phyloP scores from a whole-genome alignment of 106 monocot species.

The Apostasia ramifera region DNA sequence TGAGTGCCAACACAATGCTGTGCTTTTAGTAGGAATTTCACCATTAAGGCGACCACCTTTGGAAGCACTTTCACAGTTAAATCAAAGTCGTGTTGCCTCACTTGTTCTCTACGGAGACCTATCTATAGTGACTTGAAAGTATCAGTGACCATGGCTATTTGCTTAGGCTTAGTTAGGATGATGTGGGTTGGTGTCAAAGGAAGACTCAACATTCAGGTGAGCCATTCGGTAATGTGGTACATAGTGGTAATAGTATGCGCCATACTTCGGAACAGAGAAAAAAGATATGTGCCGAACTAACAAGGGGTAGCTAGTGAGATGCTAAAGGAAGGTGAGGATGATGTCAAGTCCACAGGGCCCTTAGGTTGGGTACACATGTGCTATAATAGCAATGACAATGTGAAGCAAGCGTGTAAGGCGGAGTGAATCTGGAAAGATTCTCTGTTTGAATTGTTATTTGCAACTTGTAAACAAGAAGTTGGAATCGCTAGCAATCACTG shows the following conservation, averaged over 20 bases:
- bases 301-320: constrained; percentile 18
- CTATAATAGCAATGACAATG: constrained; percentile 16
- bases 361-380: constrained; percentile 10
- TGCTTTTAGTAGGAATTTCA: no score
- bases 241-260: background rate
- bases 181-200: background rate
- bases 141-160: no score
- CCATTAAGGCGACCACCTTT: no score
- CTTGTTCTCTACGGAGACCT: no score
- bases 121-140: no score
- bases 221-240: background rate
- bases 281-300: constrained; percentile 7
- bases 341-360: constrained; percentile 10
- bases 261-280: constrained; percentile 12
- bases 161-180: no score
- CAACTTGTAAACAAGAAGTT: constrained; percentile 11
- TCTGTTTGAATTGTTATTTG: constrained; percentile 12
- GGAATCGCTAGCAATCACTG: constrained; percentile 1
- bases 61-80: no score
- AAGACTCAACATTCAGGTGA: background rate
- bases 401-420: constrained; percentile 12
- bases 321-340: constrained; percentile 16
- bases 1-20: no score
- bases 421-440: constrained; percentile 12
- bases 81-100: no score